Conservation (phyloP, 2,329 filamentous ascomycete species). For the Dactylellina parvicollis region DNA sequence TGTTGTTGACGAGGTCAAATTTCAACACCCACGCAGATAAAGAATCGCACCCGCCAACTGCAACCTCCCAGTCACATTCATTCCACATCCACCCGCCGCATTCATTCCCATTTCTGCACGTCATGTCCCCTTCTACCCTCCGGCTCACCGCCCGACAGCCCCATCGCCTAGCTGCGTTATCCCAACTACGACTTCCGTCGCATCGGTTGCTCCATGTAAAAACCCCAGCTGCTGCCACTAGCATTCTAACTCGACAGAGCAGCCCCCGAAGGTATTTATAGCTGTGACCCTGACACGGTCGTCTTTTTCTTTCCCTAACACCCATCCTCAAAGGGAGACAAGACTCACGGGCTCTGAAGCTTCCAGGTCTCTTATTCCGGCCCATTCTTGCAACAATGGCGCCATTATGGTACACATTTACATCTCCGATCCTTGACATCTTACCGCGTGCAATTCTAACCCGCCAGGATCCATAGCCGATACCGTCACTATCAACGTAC, state of each 20-base stretch:
- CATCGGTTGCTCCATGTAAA: constrained; percentile 27
- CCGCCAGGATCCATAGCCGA: constrained; percentile 68
- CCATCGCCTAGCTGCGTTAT: constrained; percentile 9
- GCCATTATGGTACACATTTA: constrained; percentile 41
- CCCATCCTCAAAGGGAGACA: neutral
- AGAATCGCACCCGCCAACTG: too few relatives aligned
- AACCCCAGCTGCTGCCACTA: neutral
- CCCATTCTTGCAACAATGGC: constrained; percentile 35
- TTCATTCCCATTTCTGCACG: neutral
- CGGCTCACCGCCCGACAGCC: constrained; percentile 25
- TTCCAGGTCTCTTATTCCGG: constrained; percentile 10
- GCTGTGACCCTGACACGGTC: neutral
- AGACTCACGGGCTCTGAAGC: constrained; percentile 14
- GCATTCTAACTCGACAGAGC: constrained; percentile 15
- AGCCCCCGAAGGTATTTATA: constrained; percentile 29
- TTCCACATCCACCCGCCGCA: too few relatives aligned
- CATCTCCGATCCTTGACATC: neutral
- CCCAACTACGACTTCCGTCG: constrained; percentile 21
- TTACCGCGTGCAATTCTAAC: constrained; percentile 11
- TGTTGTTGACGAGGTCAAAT: too few relatives aligned
- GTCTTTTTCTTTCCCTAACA: neutral
- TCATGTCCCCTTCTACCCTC: constrained; percentile 35
- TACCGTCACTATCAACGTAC: constrained; percentile 82
- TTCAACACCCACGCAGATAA: too few relatives aligned
- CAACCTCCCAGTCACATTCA: neutral